Percentiles rank a stretch among this genome's conserved stretches.
phyloP scores from a whole-genome alignment of 345 rosid genomes.

The Lepidium aucheri region DNA sequence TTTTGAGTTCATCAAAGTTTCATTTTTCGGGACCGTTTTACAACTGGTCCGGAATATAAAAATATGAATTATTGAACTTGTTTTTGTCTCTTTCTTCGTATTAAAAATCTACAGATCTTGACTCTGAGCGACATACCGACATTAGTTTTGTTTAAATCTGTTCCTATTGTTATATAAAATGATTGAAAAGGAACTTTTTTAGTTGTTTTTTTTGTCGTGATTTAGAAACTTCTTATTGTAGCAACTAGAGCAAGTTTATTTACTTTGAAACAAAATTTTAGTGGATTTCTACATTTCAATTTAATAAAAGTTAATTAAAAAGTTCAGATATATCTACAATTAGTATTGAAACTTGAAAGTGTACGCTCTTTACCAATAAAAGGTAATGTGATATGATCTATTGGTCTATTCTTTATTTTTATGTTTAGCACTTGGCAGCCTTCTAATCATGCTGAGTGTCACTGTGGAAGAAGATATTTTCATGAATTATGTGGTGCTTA shows the following conservation, averaged over 20 bases:
- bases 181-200: not conserved
- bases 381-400: not conserved
- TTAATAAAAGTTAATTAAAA: not conserved
- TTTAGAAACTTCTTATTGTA: not conserved
- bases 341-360: not conserved
- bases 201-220: not conserved
- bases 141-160: slow-evolving; percentile 1
- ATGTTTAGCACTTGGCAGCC: not conserved
- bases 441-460: not conserved
- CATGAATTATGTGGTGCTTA: not conserved
- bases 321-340: not conserved
- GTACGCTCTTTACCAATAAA: not conserved
- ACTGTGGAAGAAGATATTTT: not conserved
- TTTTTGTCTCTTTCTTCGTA: not conserved
- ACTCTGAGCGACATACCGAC: slow-evolving; percentile 9
- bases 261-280: not conserved
- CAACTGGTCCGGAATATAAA: not conserved
- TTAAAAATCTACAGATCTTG: slow-evolving; percentile 6
- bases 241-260: not conserved
- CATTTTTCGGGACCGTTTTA: not conserved
- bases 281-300: not conserved
- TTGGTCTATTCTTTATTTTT: not conserved
- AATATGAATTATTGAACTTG: not conserved
- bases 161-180: not conserved
- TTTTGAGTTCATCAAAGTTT: not conserved